phyloP scores from a whole-genome alignment of 2,329 filamentous ascomycete genomes.

The Zymoseptoria ardabiliae region DNA sequence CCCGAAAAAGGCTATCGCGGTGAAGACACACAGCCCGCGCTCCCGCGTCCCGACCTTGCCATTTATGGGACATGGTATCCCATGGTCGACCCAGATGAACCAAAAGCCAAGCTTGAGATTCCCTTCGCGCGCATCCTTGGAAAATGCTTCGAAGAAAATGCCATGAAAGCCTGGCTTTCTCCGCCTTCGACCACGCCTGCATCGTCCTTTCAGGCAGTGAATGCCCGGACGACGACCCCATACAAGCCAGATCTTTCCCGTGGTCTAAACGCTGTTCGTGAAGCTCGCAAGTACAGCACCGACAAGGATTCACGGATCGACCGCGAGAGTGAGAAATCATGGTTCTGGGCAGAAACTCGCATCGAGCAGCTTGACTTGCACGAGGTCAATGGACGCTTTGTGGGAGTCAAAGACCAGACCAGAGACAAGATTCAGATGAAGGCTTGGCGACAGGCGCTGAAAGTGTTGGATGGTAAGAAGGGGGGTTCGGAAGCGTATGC shows the following conservation, averaged over 20 bases:
- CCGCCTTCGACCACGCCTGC: constrained; percentile 15
- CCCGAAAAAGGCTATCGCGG: constrained; percentile 26
- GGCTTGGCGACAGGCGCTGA: constrained; percentile 22
- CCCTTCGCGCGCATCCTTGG: constrained; percentile 48
- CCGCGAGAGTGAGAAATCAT: constrained; percentile 32
- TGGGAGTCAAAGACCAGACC: constrained; percentile 13
- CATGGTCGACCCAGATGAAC: constrained; percentile 35
- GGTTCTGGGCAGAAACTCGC: constrained; percentile 53
- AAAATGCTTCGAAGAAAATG: constrained; percentile 47
- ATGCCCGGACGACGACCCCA: constrained; percentile 6
- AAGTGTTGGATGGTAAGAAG: constrained; percentile 23
- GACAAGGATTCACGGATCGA: constrained; percentile 43
- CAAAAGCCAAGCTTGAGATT: constrained; percentile 34
- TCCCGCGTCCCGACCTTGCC: constrained; percentile 19
- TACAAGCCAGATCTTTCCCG: constrained; percentile 8
- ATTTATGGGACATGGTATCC: constrained; percentile 48
- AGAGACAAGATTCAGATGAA: constrained; percentile 15
- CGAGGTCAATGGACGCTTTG: constrained; percentile 15
- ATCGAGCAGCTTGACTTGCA: constrained; percentile 49
- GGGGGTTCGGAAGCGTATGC: constrained; percentile 20
- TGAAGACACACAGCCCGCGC: constrained; percentile 16
- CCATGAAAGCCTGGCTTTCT: constrained; percentile 41
- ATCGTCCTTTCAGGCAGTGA: constrained; percentile 14
- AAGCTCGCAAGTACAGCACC: constrained; percentile 42
- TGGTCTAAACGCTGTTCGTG: constrained; percentile 41